These are phyloP conservation scores for Rostrohypoxylon terebratum DNA, from an alignment of 495 filamentous ascomycete species.

Conservation along the genomic window DNA sequence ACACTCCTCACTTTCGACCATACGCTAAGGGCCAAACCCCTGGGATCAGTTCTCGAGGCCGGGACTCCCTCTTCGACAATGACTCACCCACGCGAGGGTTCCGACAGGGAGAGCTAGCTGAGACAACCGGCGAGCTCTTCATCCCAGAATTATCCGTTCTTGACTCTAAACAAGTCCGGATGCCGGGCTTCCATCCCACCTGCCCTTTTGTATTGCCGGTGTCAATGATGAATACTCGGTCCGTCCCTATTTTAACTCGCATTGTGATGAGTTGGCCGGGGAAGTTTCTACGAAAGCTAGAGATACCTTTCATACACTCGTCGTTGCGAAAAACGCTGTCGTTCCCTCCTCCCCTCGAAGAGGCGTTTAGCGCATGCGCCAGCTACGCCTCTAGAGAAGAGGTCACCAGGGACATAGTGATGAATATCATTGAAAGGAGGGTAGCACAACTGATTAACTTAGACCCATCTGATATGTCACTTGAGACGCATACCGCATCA, in stretches of 20 bases:
- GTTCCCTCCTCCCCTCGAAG: constrained; percentile 8
- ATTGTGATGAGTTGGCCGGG: constrained; percentile 8
- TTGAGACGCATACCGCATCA: not conserved
- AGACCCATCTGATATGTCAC: not conserved
- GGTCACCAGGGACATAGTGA: not conserved
- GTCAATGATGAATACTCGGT: not conserved
- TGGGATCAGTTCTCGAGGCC: not conserved
- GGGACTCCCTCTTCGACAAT: not conserved
- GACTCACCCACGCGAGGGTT: not conserved
- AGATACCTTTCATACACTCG: constrained; percentile 6
- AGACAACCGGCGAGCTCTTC: not conserved
- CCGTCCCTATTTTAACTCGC: not conserved
- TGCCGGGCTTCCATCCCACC: not conserved
- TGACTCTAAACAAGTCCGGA: not conserved
- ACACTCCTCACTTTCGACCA: not conserved
- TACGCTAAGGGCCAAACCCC: not conserved
- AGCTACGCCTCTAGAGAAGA: not conserved
- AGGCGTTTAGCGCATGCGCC: constrained; percentile 11
- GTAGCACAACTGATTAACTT: not conserved
- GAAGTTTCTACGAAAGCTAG: constrained; percentile 10
- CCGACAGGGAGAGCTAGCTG: not conserved
- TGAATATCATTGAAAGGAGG: constrained; percentile 13
- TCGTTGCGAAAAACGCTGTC: not conserved
- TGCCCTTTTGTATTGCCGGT: not conserved
- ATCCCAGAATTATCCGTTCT: not conserved